Conservation (phyloP, 768 basidiomycete genomes). For the Tylopilus felleus region DNA sequence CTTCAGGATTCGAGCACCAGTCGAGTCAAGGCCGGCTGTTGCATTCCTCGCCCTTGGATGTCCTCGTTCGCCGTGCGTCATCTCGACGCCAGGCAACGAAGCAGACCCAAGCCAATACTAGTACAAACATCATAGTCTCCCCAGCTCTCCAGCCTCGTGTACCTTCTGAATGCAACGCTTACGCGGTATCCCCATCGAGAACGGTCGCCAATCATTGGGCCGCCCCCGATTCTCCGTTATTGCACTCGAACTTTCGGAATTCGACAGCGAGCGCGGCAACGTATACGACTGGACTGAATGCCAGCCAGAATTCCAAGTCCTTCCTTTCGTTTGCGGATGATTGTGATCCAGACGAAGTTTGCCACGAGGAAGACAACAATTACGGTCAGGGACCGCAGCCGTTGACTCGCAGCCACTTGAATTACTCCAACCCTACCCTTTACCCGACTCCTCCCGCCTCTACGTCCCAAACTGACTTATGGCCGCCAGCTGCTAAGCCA, state of each 20-base stretch:
- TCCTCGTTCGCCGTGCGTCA: slow-evolving; percentile 54
- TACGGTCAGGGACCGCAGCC: slow-evolving; percentile 19
- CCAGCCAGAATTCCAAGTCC: slow-evolving; percentile 21
- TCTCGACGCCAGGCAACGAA: slow-evolving; percentile 33
- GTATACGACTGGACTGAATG: slow-evolving; percentile 10
- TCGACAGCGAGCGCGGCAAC: slow-evolving; percentile 38
- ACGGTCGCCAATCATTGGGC: not conserved
- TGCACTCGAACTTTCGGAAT: slow-evolving; percentile 46
- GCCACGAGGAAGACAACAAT: slow-evolving; percentile 44
- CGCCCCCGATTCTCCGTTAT: slow-evolving; percentile 43
- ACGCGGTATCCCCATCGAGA: slow-evolving; percentile 11
- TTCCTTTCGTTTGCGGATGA: slow-evolving; percentile 31
- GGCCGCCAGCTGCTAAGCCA: slow-evolving; percentile 11
- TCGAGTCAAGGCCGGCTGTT: slow-evolving; percentile 30
- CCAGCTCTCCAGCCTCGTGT: slow-evolving; percentile 12
- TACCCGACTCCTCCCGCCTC: not conserved
- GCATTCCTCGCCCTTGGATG: slow-evolving; percentile 54
- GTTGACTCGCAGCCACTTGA: not conserved
- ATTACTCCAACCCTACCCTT: not conserved
- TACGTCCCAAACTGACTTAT: slow-evolving; percentile 11
- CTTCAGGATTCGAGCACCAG: slow-evolving; percentile 13
- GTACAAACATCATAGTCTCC: not conserved
- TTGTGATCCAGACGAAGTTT: slow-evolving; percentile 32
- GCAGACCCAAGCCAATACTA: not conserved
- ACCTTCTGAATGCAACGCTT: not conserved